phyloP scores from a whole-genome alignment of 495 filamentous ascomycete genomes.

The Neurospora hispaniola region DNA sequence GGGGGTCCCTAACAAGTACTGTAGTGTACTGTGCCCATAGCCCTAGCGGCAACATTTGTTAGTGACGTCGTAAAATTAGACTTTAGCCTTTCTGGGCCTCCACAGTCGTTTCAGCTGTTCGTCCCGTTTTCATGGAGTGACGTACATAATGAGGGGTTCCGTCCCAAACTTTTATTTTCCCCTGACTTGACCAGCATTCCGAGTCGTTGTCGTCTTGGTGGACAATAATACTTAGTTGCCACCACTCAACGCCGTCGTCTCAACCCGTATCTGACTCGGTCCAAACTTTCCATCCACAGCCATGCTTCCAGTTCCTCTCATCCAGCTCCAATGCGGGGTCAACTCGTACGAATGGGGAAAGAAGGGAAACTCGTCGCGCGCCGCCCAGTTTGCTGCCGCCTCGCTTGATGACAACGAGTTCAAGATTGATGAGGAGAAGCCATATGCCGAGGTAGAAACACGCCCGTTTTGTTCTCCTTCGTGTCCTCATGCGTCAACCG shows the following conservation, averaged over 20 bases:
- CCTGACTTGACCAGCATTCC: not conserved
- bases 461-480: no score
- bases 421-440: constrained; percentile 66
- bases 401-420: constrained; percentile 56
- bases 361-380: constrained; percentile 67
- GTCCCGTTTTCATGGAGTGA: not conserved
- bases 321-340: constrained; percentile 88
- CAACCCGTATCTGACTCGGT: not conserved
- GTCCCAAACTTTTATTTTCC: not conserved
- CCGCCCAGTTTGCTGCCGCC: constrained; percentile 67
- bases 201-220: not conserved
- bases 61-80: not conserved
- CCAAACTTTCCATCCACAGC: not conserved
- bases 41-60: not conserved
- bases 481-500: no score
- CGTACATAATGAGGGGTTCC: not conserved
- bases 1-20: not conserved
- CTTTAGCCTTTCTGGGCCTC: not conserved
- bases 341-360: constrained; percentile 99
- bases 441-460: constrained; percentile 67
- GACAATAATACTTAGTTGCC: not conserved
- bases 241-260: not conserved
- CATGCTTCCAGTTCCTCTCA: constrained; percentile 54
- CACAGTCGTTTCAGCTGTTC: not conserved
- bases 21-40: not conserved